Evolutionary conservation across 2,329 filamentous ascomycete genomes (phyloP).

Genomic region (Hypomyces rosellus): DNA sequence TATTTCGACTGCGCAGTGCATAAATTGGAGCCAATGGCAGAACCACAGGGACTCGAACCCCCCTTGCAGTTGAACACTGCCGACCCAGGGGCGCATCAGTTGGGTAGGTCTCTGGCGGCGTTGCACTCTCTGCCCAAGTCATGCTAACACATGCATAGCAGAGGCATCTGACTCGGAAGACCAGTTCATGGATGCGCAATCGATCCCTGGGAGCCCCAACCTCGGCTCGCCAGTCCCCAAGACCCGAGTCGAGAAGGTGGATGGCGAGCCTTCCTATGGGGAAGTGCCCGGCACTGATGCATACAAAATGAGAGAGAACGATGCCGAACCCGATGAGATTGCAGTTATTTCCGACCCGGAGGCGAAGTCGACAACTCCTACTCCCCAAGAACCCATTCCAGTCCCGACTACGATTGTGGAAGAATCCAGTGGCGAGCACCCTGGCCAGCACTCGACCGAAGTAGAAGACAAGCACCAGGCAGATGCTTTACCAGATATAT

Average conservation of each 20-base stretch:
- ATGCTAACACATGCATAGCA: slow-evolving; percentile 25
- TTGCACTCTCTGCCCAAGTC: not conserved
- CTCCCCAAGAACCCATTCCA: slow-evolving; percentile 15
- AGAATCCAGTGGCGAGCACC: slow-evolving; percentile 38
- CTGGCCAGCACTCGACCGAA: slow-evolving; percentile 38
- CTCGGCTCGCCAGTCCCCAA: slow-evolving; percentile 49
- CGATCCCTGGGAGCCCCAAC: slow-evolving; percentile 38
- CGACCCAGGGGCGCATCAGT: slow-evolving; percentile 55
- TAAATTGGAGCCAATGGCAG: slow-evolving; percentile 21
- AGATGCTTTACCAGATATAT: slow-evolving; percentile 48
- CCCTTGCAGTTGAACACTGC: slow-evolving; percentile 29
- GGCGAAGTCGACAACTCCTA: slow-evolving; percentile 18
- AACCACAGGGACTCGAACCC: slow-evolving; percentile 25
- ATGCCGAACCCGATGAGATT: slow-evolving; percentile 57
- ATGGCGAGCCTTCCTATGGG: slow-evolving; percentile 46
- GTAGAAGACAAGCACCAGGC: slow-evolving; percentile 40
- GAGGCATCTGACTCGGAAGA: slow-evolving; percentile 60
- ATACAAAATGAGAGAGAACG: slow-evolving; percentile 47
- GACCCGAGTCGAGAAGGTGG: slow-evolving; percentile 53
- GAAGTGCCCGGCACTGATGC: slow-evolving; percentile 57
- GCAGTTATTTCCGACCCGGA: slow-evolving; percentile 35
- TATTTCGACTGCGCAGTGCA: not conserved
- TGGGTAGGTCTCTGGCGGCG: slow-evolving; percentile 35
- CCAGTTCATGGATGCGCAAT: slow-evolving; percentile 63
- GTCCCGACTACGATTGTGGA: slow-evolving; percentile 49